Base-by-base conservation (phyloP, 2,329 filamentous ascomycete species). In the Paraphoma sp. region DNA sequence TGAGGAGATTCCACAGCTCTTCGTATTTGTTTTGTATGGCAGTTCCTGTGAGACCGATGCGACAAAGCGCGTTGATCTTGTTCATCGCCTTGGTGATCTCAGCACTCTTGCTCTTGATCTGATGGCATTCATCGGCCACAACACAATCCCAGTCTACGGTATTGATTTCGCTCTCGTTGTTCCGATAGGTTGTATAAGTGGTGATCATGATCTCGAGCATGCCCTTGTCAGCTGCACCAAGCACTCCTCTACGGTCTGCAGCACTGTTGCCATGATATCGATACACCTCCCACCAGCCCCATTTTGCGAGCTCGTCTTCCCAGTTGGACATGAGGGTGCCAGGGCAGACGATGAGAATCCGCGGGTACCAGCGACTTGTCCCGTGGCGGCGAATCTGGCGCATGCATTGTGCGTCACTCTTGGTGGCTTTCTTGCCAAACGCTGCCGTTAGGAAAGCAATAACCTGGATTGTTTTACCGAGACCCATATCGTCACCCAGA, bases 1-100 rank as follows among this genome's bases (percentile, higher is more conserved):
- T 96, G 2, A 99, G 81, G 0, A 99, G 82, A 0, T 93, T 96
- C 94, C 94, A 99, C 0, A 99, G 83, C 75, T 99, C 95, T 72
- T 97, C 92, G 73, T 99, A 99, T 64, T 92, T 95, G 76, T 99
- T 99, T 73, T 99, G 95, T 44, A 99, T 97, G 0, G 94, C 94
- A 0, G 95, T 99, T 1, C 95, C 95, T 0, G 93, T 98, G 8
- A 99, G 82, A 0, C 95, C 95, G 58, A 99, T 93, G 33, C 95
- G 87, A 71, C 95, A 98, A 2, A 98, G 84, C 0, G 93, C 88
- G 67, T 99, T 99, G 65, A 98, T 82, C 59, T 93, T 87, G 67
- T 92, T 91, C 89, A 99, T 94, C 0, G 93, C 89, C 69, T 90
- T 87, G 0, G 94, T 95, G 7, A 89, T 90, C 59, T 89, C 90